Evolutionary conservation across 345 rosid species (phyloP), one percentile per base, ranked within the genome.

Genomic region (Camelina neglecta): DNA sequence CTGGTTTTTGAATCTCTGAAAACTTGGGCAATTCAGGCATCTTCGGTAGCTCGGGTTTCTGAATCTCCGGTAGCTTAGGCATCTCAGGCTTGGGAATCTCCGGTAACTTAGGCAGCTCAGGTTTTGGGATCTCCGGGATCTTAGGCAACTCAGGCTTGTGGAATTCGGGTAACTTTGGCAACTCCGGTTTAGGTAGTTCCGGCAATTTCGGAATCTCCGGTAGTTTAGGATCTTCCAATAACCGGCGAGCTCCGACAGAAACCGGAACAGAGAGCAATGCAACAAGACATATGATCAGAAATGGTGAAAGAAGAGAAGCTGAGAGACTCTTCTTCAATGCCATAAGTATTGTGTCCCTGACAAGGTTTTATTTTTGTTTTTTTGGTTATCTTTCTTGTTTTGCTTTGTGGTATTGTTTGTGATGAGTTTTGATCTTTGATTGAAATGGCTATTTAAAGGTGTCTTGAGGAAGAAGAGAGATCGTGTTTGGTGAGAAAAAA

Each of bases 181-280:
- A 0, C 1, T 67, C 67, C 0, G 68, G 60, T 8, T 71, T 42
- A 2, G 47, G 31, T 11, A 53, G 2, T 33, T 33, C 36, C 8
- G 38, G 38, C 8, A 54, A 11, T 18, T 41, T 64, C 9, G 69
- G 76, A 16, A 61, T 12, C 35, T 63, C 75, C 1, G 66, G 31
- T 29, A 29, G 76, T 13, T 77, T 13, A 4, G 73, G 69, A 3
- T 36, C 13, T 21, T 72, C 81, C 5, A 60, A 70, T 21, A 59
- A 7, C 48, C 75, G 47, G 7, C 68, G 79, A 21, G 72, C 63
- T 36, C 26, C 58, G 2, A 23, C 65, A 6, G 55, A 57, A 29
- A 10, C 18, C 2, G 73, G 31, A 24, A 8, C 42, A 26, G 65
- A n/a, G 55, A 57, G 42, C 16, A 69, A 69, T 56, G 55, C 73